phyloP scores from a whole-genome alignment of 371 early-diverging fungal species.

The Syncephalastrum contaminatum region DNA sequence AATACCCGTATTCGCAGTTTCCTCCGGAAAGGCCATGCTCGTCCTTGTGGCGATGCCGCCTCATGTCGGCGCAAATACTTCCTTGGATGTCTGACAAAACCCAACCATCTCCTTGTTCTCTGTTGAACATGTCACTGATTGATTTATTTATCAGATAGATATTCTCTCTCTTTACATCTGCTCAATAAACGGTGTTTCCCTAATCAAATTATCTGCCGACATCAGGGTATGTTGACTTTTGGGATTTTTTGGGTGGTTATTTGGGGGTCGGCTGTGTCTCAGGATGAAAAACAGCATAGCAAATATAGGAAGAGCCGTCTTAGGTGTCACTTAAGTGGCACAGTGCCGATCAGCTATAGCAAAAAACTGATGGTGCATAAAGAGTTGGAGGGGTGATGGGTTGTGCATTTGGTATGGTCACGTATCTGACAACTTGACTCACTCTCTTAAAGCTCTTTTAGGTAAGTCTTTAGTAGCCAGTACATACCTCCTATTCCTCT shows the following conservation, averaged over 20 bases:
- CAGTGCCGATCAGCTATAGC: conserved; percentile 19
- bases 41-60: conserved; percentile 8
- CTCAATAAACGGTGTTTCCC: background rate
- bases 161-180: background rate
- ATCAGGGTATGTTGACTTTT: background rate
- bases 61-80: conserved; percentile 26
- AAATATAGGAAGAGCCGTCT: conserved; percentile 27
- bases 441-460: no score
- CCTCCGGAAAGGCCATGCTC: conserved; percentile 18
- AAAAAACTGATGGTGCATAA: conserved; percentile 3
- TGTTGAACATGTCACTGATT: background rate
- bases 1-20: conserved; percentile 38
- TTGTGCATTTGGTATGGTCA: no score
- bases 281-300: conserved; percentile 18
- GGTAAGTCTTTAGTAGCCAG: no score
- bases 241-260: conserved; percentile 3
- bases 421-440: no score
- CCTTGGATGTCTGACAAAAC: conserved; percentile 33
- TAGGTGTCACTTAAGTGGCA: conserved; percentile 14
- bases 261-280: background rate
- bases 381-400: no score
- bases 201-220: background rate
- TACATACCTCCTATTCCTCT: no score
- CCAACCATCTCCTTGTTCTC: background rate
- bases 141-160: conserved; percentile 5